Base-by-base conservation (phyloP, 2,329 filamentous ascomycete species). In the Cladosporium cucumerinum region DNA sequence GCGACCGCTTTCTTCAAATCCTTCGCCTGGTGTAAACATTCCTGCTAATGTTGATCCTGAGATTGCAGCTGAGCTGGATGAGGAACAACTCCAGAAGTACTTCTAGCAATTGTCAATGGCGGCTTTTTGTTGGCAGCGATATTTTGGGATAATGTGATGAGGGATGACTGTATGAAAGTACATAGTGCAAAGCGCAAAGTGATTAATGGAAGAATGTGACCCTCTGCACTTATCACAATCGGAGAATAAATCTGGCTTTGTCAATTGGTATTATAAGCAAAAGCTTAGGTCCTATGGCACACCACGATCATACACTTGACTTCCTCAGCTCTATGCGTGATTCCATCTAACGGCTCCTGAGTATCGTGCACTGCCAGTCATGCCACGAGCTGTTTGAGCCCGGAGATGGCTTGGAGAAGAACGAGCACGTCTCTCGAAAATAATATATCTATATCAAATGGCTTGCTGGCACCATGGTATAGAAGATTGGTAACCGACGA, bases 21-120 rank as follows among this genome's bases (percentile, higher is more conserved):
- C 62, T 7, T 58, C 62, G 28, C 62, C 62, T 10, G 54, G 54
- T 10, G 62, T 59, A 26, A 58, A 64, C 30, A 26, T 62, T 30
- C 60, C 60, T 10, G 49, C 34, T 14, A 52, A 59, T 25, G 57
- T 64, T 18, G 62, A 64, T 59, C 62, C 62, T 32, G 62, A 58
- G 46, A 58, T 64, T 39, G 62, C 62, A 21, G 62, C 62, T 28
- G 54, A 64, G 46, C 26, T 64, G 21, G 62, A 59, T 18, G 54
- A 58, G 7, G 62, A 64, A 16, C 62, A 64, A 46, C 48, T 59
- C 6, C 32, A 43, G 34, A 64, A 64, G 55, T 64, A 64, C 25
- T 64, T 64, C 16, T 64, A 46, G 21, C 26, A 23, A 7, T 1
- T 21, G 12, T 54, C 8, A 0, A 46, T 5, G 39, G 18, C 18